phyloP scores from a whole-genome alignment of 257 asterid species.

The Salvia hispanica region DNA sequence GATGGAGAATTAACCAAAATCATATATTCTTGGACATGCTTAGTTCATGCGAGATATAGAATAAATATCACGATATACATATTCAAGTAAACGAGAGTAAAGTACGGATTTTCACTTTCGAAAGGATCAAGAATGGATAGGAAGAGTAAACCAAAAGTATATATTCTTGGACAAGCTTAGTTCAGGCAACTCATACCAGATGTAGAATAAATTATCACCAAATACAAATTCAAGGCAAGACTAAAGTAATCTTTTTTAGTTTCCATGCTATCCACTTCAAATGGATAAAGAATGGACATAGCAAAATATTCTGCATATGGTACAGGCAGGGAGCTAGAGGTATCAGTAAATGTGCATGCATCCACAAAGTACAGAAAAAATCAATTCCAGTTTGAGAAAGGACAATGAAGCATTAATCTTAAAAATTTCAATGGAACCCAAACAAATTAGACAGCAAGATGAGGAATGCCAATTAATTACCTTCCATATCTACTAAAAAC shows the following conservation, averaged over 20 bases:
- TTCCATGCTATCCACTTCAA: neutral
- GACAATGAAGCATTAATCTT: neutral
- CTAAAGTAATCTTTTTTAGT: neutral
- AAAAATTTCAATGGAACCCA: neutral
- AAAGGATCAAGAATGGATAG: neutral
- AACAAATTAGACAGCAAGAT: no score
- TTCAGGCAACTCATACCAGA: neutral
- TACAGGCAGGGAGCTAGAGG: neutral
- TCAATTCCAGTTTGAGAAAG: no score
- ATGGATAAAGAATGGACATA: neutral
- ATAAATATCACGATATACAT: neutral
- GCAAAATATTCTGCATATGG: neutral
- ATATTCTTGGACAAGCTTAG: neutral
- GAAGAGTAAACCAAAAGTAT: constrained; percentile 5
- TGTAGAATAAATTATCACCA: neutral
- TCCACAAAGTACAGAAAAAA: neutral
- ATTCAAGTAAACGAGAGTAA: no score
- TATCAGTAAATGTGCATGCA: neutral
- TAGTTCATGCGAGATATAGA: neutral
- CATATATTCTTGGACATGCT: neutral
- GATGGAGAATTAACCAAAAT: constrained; percentile 5
- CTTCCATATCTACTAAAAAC: constrained; percentile 90
- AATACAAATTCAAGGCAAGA: neutral
- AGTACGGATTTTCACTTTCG: neutral
- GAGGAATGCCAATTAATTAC: constrained; percentile 35